Evolutionary conservation across 768 basidiomycete species (phyloP).

Genomic region (Polyporus arcularius): DNA sequence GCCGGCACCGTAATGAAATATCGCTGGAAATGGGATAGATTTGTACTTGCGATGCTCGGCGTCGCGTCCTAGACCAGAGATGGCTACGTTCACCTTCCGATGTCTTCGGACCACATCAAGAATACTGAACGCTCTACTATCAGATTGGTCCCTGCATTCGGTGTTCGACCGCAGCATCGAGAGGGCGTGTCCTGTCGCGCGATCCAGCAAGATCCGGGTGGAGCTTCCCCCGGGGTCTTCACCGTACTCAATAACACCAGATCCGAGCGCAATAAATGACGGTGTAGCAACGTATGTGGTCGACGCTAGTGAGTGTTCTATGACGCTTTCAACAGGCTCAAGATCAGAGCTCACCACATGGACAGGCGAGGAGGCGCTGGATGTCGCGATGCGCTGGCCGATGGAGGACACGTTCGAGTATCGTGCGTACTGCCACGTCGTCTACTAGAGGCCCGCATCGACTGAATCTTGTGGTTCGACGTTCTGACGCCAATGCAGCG

Average conservation of each 20-base stretch:
- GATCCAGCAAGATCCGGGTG: conserved; percentile 55
- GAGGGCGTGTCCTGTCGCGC: conserved; percentile 70
- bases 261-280: conserved; percentile 41
- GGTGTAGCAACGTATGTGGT: conserved; percentile 51
- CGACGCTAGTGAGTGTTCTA: conserved; percentile 41
- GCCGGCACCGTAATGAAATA: background rate
- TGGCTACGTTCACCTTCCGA: background rate
- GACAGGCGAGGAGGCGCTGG: conserved; percentile 47
- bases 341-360: conserved; percentile 1
- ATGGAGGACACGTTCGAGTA: conserved; percentile 53
- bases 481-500: conserved; percentile 1
- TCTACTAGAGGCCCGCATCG: background rate
- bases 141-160: conserved; percentile 75
- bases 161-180: conserved; percentile 69
- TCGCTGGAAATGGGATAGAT: background rate
- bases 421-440: conserved; percentile 42
- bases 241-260: conserved; percentile 51
- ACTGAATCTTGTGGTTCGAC: conserved; percentile 17
- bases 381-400: conserved; percentile 60
- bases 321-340: background rate
- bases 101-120: conserved; percentile 13
- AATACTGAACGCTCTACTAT: conserved; percentile 1
- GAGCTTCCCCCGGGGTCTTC: conserved; percentile 42
- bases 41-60: background rate
- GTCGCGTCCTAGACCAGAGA: background rate